Percentiles rank a stretch among this genome's conserved stretches.
Evolutionary conservation across 2,329 filamentous ascomycete species (phyloP).

Genomic region (Sarocladiaceae sp.): DNA sequence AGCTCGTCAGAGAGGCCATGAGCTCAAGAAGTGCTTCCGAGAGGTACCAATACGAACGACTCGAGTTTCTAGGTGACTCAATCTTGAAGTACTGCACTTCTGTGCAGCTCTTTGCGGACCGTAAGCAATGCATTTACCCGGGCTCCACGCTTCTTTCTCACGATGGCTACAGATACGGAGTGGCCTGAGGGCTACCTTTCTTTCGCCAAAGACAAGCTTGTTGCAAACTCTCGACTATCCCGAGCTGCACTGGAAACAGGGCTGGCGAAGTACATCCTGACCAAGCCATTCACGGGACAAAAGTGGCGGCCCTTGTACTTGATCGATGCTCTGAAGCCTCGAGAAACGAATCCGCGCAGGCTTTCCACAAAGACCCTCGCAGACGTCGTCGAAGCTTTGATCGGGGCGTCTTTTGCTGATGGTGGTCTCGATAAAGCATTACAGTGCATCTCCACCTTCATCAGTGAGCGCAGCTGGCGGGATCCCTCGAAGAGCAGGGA

Average conservation of each 20-base stretch:
- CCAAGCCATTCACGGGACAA: conserved; percentile 58
- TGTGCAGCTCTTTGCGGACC: conserved; percentile 54
- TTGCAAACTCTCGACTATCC: conserved; percentile 72
- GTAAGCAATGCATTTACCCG: too few relatives aligned
- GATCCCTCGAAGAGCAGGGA: conserved; percentile 35
- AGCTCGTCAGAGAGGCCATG: conserved; percentile 64
- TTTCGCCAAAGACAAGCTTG: conserved; percentile 60
- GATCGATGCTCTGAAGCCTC: conserved; percentile 23
- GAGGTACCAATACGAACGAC: conserved; percentile 68
- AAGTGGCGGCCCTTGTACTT: conserved; percentile 70
- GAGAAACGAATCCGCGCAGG: conserved; percentile 20
- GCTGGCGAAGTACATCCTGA: conserved; percentile 70
- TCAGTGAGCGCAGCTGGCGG: conserved; percentile 56
- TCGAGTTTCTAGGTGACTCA: conserved; percentile 85
- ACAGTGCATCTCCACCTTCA: conserved; percentile 60
- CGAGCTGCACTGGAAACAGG: conserved; percentile 58
- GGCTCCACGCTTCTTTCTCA: too few relatives aligned
- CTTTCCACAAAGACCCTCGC: conserved; percentile 78
- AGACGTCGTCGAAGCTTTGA: conserved; percentile 80
- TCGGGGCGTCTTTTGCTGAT: conserved; percentile 70
- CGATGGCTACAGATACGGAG: conserved; percentile 46
- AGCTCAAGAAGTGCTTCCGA: conserved; percentile 59
- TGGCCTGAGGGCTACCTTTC: conserved; percentile 78
- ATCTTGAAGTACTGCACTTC: conserved; percentile 73
- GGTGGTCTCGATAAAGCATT: conserved; percentile 63